Evolutionary conservation across 371 early-diverging fungal genomes (phyloP), one percentile per base, ranked within the genome.

Genomic region (Syncephalastrum monosporum): DNA sequence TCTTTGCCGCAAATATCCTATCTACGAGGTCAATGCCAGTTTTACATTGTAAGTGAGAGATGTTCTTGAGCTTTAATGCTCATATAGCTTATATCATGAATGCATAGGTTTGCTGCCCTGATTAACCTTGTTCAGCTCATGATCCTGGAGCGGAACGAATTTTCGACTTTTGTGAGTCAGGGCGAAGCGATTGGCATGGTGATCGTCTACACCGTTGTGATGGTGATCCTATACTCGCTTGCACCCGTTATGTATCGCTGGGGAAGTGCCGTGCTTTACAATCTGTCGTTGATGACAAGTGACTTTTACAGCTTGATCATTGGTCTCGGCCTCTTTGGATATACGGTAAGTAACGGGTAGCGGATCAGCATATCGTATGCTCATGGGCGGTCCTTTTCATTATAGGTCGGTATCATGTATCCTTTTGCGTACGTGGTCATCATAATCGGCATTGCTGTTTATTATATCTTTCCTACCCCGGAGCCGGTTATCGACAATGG

Each of bases 261-360:
- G 54, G 77, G 81, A 38, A 87, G 88, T 23, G 89, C 91, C 2
- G 81, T 89, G 17, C 81, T 89, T 56, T 91, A 87, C 71, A 91
- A 91, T 62, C 61, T 91, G 54, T 88, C 89, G 33, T 62, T 91
- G 41, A 66, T 91, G 66, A 89, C 91, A 14, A 84, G 86, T 56
- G 91, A 91, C 61, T 87, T 91, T 53, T 91, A 88, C 61, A 83
- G 86, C 5, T 73, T 90, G 49, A 69, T 89, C 53, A 81, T 91
- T 68, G 86, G 89, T 23, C 57, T 88, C 43, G 75, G 82, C 61
- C 70, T 90, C 54, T 89, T 89, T 64, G 68, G 80, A 24, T 68
- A 79, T 60, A 61, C 59, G 56, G 82, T 81, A 70, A 60, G 68
- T 52, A 16, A 8, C n/a, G 13, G 8, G 19, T 8, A 38, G n/a